Evolutionary conservation across 139 green algal species (phyloP), one percentile per base, ranked within the genome.

Genomic region (Chlamydomonas incerta): DNA sequence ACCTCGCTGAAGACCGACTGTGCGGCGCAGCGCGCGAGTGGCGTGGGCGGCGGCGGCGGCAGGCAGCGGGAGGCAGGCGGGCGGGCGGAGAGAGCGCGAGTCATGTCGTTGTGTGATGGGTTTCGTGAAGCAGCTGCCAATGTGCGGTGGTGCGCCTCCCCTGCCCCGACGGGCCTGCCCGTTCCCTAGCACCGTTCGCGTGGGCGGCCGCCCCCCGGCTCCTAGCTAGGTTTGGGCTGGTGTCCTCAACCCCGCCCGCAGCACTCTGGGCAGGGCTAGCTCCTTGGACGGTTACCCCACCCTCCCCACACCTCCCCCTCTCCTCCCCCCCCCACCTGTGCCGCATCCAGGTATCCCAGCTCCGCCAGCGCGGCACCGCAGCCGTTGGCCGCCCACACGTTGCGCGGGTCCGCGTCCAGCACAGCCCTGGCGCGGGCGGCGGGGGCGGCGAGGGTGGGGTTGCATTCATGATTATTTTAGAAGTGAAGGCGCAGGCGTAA

Each of bases 351-450:
- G 65, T 92, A 83, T 6, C 95, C 96, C 58, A 92, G 65, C 88
- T 98, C 96, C 29, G 95, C 96, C 60, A 99, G 89, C n/a, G 96
- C 92, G 21, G 93, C 95, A 8, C 93, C 96, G 28, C 98, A 50
- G 21, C 96, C 96, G 63, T 99, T 98, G 37, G 95, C 96, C 3
- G 96, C 96, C 72, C 94, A 98, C 70, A 96, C 87, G 83, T 97
- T 97, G 89, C 82, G 73, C 11, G 87, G 80, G 62, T 95, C 88
- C 55, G 79, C 74, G n/a, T 90, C 75, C 15, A 97, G 88, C 65
- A 95, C 92, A 0, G 80, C 33, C 93, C 85, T 95, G 88, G 20
- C n/a, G n/a, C 4, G 55, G 55, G 55, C 17, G 18, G 20, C 13
- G 31, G 15, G n/a, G 15, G 66, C 3, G 31, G 15, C 28, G 15